Evolutionary conservation across 176 grass and related monocot genomes (phyloP), one percentile per base, ranked within the genome.

Genomic region (Phoenix dactylifera): DNA sequence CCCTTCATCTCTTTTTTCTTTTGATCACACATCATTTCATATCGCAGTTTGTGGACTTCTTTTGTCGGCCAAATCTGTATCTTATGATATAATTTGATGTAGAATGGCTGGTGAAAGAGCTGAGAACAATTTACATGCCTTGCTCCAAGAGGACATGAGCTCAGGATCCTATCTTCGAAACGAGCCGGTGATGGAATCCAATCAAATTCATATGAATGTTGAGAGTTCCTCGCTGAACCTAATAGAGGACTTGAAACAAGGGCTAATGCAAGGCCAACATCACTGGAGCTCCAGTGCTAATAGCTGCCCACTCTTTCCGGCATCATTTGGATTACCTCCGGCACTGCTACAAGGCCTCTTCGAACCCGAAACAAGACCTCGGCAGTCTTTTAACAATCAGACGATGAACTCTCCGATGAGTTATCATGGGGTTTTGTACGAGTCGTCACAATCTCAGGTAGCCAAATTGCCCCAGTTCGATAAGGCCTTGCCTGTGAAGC

Each of bases 401-500:
- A 7, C 5, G 15, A 24, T 26, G 57, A 17, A 18, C 4, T 26
- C 16, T 58, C 75, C 16, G 76, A 72, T 2, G 65, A 69, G 7
- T 70, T 76, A 28, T 60, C 58, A 35, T 15, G 17, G 35, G 10
- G 35, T 44, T 44, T 16, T 52, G 64, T 29, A 60, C 69, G 23
- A 71, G 26, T 62, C 60, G 29, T 49, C 16, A 0, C 16, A 22
- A 64, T 26, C 51, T 64, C 15, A 30, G 1, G 3, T 4, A 4
- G 35, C 62, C 62, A 9, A 75, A 79, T 30, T 75, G 74, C 19
- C 29, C 14, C 15, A 50, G 4, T 28, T 63, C 28, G 26, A 25
- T 49, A 82, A 50, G 60, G 54, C 65, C n/a, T 12, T 22, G 9
- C 20, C 26, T 17, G 17, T 24, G 18, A 51, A 74, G 35, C 32